Evolutionary conservation across 768 basidiomycete genomes (phyloP), one percentile per base, ranked within the genome.

Genomic region (Kwoniella dendrophila): DNA sequence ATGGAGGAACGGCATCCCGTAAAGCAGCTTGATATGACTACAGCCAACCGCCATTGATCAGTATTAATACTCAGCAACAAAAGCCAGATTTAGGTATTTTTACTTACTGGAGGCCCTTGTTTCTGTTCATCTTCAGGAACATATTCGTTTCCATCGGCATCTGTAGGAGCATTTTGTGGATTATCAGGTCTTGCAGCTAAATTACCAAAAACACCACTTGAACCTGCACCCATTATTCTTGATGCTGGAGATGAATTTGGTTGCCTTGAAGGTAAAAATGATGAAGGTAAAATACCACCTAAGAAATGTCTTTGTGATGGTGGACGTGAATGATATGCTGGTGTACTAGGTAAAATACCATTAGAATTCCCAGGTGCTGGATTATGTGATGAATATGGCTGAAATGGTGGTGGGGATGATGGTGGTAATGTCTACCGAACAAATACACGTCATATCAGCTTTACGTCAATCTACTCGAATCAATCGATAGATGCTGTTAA

Each of bases 121-220:
- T 86, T 90, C 76, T 90, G 88, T 6, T 83, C 82, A 48, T 90
- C 88, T 72, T 96, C 93, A 4, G 92, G 91, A 11, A 75, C 38
- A 87, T 85, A 72, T 87, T 81, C 74, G 83, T 83, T 3, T 84
- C 80, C 68, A 54, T 81, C 76, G 12, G 26, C 24, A 56, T 71
- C n/a, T n/a, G n/a, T 33, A 16, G 43, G 74, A 72, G 27, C 51
- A n/a, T 49, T 16, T 53, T 53, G 29, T 27, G 50, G 51, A 80
- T 34, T 86, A 72, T 55, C 84, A 58, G 96, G 95, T 77, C 96
- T 96, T 1, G 95, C 95, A 68, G 86, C 87, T 36, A 99, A 86
- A 73, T 98, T 99, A 30, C 89, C 87, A 74, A 97, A 99, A 8
- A 98, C 94, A 2, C 96, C 96, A 69, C 96, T 93, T 71, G 94